A percentile compares a stretch with the other conserved stretches of the same genome.
These are phyloP conservation scores for Elymus sibiricus DNA, from an alignment of 176 grass and related monocot genomes.

Conservation along the genomic window DNA sequence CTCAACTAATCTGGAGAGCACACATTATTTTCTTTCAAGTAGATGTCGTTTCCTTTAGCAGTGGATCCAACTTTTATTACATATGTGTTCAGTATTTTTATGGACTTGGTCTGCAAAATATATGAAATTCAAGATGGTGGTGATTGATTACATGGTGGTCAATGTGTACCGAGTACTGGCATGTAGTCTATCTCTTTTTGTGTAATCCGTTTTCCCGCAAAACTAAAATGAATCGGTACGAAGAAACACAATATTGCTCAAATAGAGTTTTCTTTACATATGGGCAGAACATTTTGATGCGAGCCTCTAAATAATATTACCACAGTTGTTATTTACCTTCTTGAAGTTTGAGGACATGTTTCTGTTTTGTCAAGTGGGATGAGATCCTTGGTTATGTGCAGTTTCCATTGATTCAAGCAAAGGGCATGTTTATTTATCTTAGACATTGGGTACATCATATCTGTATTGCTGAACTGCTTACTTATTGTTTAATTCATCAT, in stretches of 20 bases:
- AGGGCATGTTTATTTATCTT: background rate
- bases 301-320: background rate
- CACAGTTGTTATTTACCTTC: background rate
- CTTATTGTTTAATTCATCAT: background rate
- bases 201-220: too few relatives aligned
- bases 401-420: background rate
- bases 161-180: too few relatives aligned
- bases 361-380: background rate
- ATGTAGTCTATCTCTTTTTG: too few relatives aligned
- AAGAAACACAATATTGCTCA: background rate
- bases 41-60: too few relatives aligned
- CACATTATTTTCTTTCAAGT: too few relatives aligned
- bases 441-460: background rate
- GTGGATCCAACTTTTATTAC: too few relatives aligned
- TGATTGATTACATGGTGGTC: too few relatives aligned
- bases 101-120: too few relatives aligned
- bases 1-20: too few relatives aligned
- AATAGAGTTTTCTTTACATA: background rate
- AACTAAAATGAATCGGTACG: too few relatives aligned
- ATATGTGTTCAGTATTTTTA: too few relatives aligned
- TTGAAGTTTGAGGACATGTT: background rate
- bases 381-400: background rate
- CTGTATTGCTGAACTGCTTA: background rate
- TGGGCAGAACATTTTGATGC: background rate
- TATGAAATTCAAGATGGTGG: too few relatives aligned